Base-by-base conservation (phyloP, 129 eudicot genomes). In the Gnaphalium uliginosum region DNA sequence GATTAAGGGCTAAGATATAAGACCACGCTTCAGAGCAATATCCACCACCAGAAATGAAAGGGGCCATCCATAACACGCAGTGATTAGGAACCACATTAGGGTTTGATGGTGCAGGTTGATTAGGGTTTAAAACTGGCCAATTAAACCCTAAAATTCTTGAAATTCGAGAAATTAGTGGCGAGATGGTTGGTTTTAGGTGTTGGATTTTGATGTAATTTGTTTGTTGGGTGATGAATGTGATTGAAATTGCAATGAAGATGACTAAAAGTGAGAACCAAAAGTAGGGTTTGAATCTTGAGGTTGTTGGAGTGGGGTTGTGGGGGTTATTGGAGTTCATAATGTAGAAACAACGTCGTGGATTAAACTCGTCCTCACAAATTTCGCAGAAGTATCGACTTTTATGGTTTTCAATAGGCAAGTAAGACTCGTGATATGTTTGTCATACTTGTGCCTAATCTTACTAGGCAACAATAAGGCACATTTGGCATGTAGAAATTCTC, bases 1-100 rank as follows among this genome's bases (percentile, higher is more conserved):
- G 69, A 77, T 66, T 76, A 5, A 92, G 79, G 2, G 97, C 89
- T 77, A 82, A 75, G 19, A 92, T 63, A 57, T 92, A 89, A 48
- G 97, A 87, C 97, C 97, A 92, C 1, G 96, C 97, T 80, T 92
- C 97, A 41, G 96, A 89, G 48, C 96, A 87, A 43, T 92, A 92
- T 37, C 97, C 97, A 11, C 97, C 97, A 32, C 97, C 97, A 18
- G 96, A 87, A 65, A 87, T 71, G 61, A 92, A 89, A 18, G 97
- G 97, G 25, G 93, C 96, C 89, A 92, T 87, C 97, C 97, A 92
- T 73, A 87, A 70, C 4, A 92, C 37, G 72, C 97, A 92, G 37
- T 61, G 79, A 64, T 83, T 84, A 69, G 88, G 70, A 43, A 46
- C 62, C 2, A 35, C 25, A 30, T 51, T 69, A 48, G 81, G 76